Percentiles rank a stretch among this genome's conserved stretches.
phyloP scores from a whole-genome alignment of 2,329 filamentous ascomycete species.

The Alternaria atra region DNA sequence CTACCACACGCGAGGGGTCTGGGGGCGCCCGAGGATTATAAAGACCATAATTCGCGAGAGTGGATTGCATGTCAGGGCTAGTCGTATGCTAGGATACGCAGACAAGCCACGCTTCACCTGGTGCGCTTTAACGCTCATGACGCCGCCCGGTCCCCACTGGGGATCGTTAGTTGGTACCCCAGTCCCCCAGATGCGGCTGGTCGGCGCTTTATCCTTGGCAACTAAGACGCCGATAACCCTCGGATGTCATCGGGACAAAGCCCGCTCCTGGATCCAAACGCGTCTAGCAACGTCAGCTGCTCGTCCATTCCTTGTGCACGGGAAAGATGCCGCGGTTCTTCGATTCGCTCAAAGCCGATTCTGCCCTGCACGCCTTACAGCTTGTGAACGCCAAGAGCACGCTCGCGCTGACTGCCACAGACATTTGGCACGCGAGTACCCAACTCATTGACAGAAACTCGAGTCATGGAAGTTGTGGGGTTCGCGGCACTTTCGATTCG shows the following conservation, averaged over 20 bases:
- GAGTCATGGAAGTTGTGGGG: slow-evolving; percentile 29
- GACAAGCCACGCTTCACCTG: slow-evolving; percentile 42
- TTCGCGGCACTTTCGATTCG: slow-evolving; percentile 17
- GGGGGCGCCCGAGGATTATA: slow-evolving; percentile 45
- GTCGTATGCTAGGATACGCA: slow-evolving; percentile 39
- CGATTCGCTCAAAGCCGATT: slow-evolving; percentile 17
- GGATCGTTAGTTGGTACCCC: slow-evolving; percentile 48
- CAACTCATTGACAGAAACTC: not conserved
- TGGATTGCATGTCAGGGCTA: slow-evolving; percentile 42
- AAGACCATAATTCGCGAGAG: slow-evolving; percentile 42
- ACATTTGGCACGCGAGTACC: slow-evolving; percentile 1
- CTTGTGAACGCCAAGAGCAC: slow-evolving; percentile 12
- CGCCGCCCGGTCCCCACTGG: slow-evolving; percentile 45
- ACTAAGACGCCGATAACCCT: slow-evolving; percentile 39
- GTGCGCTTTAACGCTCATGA: slow-evolving; percentile 48
- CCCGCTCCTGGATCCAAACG: slow-evolving; percentile 26
- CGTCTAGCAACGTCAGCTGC: slow-evolving; percentile 39
- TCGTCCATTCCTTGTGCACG: slow-evolving; percentile 17
- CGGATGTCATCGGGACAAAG: slow-evolving; percentile 45
- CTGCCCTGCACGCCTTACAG: slow-evolving; percentile 10
- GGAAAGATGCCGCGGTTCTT: slow-evolving; percentile 32
- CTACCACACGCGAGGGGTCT: slow-evolving; percentile 34
- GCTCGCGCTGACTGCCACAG: not conserved
- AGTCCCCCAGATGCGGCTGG: slow-evolving; percentile 49
- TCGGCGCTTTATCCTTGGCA: slow-evolving; percentile 43